Conservation (phyloP, 192 early-diverging fungal genomes). For the Coemansia sp. region DNA sequence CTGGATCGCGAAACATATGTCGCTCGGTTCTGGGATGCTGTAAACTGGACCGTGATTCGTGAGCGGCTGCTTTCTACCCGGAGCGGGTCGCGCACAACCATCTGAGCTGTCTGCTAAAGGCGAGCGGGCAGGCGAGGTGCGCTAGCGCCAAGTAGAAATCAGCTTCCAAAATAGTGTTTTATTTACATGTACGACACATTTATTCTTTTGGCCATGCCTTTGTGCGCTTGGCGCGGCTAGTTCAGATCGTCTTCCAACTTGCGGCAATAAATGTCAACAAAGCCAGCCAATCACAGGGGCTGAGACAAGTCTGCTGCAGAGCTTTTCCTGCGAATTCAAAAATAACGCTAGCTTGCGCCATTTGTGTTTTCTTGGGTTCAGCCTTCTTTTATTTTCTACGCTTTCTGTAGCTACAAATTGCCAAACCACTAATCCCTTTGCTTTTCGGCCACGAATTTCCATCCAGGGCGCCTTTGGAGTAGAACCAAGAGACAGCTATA, state of each 20-base stretch:
- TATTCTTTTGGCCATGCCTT: too few species aligned
- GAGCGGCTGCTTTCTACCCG: slow-evolving; percentile 29
- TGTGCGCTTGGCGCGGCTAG: too few species aligned
- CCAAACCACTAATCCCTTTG: too few species aligned
- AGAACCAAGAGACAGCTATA: not conserved
- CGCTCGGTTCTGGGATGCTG: slow-evolving; percentile 42
- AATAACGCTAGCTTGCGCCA: not conserved
- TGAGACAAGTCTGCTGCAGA: not conserved
- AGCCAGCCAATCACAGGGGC: not conserved
- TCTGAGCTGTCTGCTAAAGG: not conserved
- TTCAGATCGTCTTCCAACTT: too few species aligned
- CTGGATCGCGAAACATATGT: slow-evolving; percentile 42
- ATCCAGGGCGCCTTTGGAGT: too few species aligned
- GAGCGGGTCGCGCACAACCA: not conserved
- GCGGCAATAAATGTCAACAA: not conserved
- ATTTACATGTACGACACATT: too few species aligned
- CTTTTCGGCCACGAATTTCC: too few species aligned
- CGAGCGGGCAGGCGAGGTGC: too few species aligned
- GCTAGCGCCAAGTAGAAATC: too few species aligned
- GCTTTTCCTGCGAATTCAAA: not conserved
- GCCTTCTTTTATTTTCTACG: slow-evolving; percentile 2
- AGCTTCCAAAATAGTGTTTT: too few species aligned
- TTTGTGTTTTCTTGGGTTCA: slow-evolving; percentile 6
- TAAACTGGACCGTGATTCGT: slow-evolving; percentile 48
- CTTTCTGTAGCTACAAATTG: too few species aligned